These are phyloP conservation scores for Ilyonectria mors-panacis DNA, from an alignment of 2,329 filamentous ascomycete genomes.

Conservation along the genomic window DNA sequence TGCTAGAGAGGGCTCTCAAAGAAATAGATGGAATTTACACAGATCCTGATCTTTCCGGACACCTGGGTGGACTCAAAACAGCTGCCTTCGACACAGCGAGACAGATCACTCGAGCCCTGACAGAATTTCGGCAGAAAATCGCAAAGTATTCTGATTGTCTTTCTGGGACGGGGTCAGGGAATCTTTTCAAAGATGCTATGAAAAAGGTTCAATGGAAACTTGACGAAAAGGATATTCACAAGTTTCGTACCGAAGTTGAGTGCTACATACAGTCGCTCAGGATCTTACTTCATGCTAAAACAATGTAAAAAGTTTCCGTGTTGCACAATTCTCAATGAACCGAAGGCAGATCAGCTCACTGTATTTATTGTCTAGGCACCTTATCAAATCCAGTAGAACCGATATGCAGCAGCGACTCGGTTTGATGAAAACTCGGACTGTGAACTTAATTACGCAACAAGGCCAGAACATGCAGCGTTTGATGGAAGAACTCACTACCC, in stretches of 20 bases:
- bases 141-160: not conserved
- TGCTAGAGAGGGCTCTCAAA: not conserved
- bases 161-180: not conserved
- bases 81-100: not conserved
- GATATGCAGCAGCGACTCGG: not conserved
- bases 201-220: slow-evolving; percentile 4
- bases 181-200: not conserved
- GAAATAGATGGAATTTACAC: not conserved
- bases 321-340: not conserved
- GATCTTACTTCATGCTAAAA: not conserved
- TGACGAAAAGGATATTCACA: not conserved
- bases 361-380: not conserved
- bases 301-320: not conserved
- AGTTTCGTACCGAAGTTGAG: not conserved
- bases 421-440: slow-evolving; percentile 3
- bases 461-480: not conserved
- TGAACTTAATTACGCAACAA: not conserved
- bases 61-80: not conserved
- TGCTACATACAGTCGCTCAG: not conserved
- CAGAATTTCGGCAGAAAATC: not conserved
- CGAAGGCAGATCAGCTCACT: not conserved
- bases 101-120: not conserved
- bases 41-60: not conserved
- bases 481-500: not conserved
- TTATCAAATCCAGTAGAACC: not conserved